Base-by-base conservation (phyloP, 2,329 filamentous ascomycete species). In the Pestalotiopsis sp. region DNA sequence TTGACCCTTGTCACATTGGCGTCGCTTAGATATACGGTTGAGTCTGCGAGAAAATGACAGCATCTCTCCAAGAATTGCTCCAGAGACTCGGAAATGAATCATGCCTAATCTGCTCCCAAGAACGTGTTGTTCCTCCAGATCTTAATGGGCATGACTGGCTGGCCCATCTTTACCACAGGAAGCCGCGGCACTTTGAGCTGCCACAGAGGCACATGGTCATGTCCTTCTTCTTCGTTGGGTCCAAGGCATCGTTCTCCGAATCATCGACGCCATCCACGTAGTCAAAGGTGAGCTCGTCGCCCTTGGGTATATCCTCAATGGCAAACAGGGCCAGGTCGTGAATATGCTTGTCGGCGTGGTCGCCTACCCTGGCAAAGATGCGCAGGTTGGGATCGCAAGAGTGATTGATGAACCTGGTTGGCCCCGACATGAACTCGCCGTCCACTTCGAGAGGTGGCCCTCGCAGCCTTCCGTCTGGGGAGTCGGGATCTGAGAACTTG, bases 341-440 rank as follows among this genome's bases (percentile, higher is more conserved):
- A 6, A 95, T 85, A 61, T 89, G 86, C 69, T 90, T 89, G 74
- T 95, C 92, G 0, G 91, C 88, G 70, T 93, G 91, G 75, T 95
- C 93, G 64, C 92, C 92, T 1, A 93, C 91, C 1, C 93, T 89
- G 0, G 92, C 92, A 79, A 95, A 95, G 70, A 94, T 93, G 14
- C 91, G 85, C 75, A 94, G 86, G 75, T 95, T 95, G 0, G 93
- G 93, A 4, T 93, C 88, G 77, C 93, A 95, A 1, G 88, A 92
- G 77, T 96, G 93, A 74, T 96, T 96, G 77, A 95, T 92, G 79
- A 95, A 96, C 2, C 93, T 87, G 0, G 92, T 93, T 0, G 92
- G 92, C 0, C 92, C 92, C 0, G 93, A 92, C 83, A 91, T 89
- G 77, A 92, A 92, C 77, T 95, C 91, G 12, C 93, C 93, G 68